These are phyloP conservation scores for Capronia epimyces DNA, from an alignment of 2,329 filamentous ascomycete genomes.

Conservation along the genomic window DNA sequence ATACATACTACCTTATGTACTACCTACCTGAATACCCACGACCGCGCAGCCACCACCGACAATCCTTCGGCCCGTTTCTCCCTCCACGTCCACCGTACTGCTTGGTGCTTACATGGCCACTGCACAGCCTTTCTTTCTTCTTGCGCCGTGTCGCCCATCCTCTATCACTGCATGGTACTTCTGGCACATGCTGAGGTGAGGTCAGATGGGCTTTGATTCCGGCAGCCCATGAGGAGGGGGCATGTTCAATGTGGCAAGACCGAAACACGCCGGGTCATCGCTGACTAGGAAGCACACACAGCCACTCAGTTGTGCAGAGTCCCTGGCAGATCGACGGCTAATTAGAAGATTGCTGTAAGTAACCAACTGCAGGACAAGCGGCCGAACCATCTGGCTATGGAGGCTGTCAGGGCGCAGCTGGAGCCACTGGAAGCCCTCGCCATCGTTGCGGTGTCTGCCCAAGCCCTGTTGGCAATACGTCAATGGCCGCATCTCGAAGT, in stretches of 20 bases:
- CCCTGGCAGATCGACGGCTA: conserved; percentile 17
- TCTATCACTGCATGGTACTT: neutral
- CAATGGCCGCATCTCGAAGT: conserved; percentile 9
- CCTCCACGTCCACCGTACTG: no score
- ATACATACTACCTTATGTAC: no score
- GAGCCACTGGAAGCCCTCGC: conserved; percentile 17
- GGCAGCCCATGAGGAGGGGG: no score
- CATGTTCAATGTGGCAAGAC: neutral
- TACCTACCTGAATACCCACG: neutral
- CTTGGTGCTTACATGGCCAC: neutral
- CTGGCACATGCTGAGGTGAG: neutral
- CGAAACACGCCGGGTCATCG: neutral
- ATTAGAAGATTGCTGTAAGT: conserved; percentile 12
- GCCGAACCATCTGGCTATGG: neutral
- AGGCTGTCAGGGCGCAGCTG: conserved; percentile 11
- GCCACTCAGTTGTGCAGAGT: conserved; percentile 18
- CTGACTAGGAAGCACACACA: neutral
- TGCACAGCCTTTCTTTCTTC: neutral
- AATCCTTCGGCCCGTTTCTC: no score
- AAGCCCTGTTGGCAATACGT: conserved; percentile 24
- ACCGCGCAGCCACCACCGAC: neutral
- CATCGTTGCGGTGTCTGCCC: conserved; percentile 21
- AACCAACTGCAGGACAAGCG: conserved; percentile 8
- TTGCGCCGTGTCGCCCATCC: neutral
- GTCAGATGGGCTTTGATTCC: neutral